These are phyloP conservation scores for Russula dissimulans DNA, from an alignment of 768 basidiomycete genomes.

Conservation along the genomic window DNA sequence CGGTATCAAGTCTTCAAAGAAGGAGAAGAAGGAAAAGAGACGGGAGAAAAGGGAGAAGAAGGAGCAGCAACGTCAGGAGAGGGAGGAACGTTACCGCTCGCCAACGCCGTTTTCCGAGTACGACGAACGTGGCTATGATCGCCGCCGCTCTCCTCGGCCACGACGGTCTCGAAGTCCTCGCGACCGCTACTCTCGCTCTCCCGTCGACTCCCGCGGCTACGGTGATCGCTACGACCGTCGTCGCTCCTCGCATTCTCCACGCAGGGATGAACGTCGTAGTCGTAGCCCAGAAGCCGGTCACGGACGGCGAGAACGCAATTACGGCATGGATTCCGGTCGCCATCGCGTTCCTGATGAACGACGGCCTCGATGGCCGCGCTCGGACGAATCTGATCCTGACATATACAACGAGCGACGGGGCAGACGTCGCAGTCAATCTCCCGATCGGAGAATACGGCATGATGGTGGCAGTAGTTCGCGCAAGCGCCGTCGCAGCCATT, in stretches of 20 bases:
- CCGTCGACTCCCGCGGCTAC: conserved; percentile 26
- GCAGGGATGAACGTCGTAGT: conserved; percentile 24
- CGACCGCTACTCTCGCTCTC: conserved; percentile 41
- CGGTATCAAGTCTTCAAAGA: conserved; percentile 75
- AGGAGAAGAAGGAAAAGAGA: conserved; percentile 56
- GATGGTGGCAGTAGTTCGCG: conserved; percentile 22
- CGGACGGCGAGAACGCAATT: conserved; percentile 13
- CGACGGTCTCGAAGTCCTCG: conserved; percentile 38
- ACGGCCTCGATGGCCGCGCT: conserved; percentile 38
- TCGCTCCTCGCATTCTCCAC: conserved; percentile 21
- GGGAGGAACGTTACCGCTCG: conserved; percentile 21
- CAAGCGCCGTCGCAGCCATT: conserved; percentile 34
- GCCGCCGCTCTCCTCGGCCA: conserved; percentile 24
- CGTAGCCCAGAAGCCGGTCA: conserved; percentile 12
- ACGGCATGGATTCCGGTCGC: conserved; percentile 19
- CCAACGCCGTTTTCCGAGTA: conserved; percentile 25
- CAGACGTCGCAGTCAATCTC: conserved; percentile 24
- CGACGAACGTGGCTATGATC: conserved; percentile 27
- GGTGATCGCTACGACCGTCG: conserved; percentile 22
- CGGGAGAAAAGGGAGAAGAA: conserved; percentile 42
- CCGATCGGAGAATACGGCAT: conserved; percentile 21
- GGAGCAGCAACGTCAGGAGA: conserved; percentile 19
- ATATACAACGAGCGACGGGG: conserved; percentile 23
- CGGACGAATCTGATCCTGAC: conserved; percentile 42
- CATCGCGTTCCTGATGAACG: conserved; percentile 25